Evolutionary conservation across 257 asterid genomes (phyloP).

Genomic region (Ilex aquifolium): DNA sequence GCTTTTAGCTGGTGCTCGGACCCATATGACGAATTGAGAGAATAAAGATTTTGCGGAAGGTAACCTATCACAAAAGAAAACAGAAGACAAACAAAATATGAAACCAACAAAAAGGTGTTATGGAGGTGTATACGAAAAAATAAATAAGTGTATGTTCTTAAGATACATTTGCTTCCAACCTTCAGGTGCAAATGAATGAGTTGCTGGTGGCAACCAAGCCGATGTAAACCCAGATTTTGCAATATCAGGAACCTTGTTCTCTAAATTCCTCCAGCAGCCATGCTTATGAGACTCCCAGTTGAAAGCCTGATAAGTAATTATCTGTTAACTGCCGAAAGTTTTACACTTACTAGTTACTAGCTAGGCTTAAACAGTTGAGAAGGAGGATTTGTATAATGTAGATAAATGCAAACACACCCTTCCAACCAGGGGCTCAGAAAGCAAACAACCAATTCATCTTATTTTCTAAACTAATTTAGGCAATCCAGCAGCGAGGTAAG

Average conservation of each 20-base stretch:
- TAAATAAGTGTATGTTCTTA: background rate
- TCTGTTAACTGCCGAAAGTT: constrained; percentile 9
- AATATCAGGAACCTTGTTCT: constrained; percentile 74
- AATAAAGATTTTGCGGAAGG: constrained; percentile 87
- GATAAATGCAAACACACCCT: background rate
- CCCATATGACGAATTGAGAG: constrained; percentile 80
- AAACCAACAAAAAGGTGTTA: constrained; percentile 7
- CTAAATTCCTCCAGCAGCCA: constrained; percentile 89
- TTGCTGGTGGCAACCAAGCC: constrained; percentile 92
- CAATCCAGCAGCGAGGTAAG: background rate
- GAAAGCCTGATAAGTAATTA: constrained; percentile 59
- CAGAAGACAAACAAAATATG: constrained; percentile 4
- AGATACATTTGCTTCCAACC: constrained; percentile 33
- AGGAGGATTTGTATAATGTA: background rate
- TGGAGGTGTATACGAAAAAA: constrained; percentile 1
- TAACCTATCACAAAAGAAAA: constrained; percentile 49
- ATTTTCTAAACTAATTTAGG: background rate
- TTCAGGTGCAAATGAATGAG: constrained; percentile 75
- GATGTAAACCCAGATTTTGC: constrained; percentile 88
- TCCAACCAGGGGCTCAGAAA: background rate
- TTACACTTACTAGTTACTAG: constrained; percentile 2
- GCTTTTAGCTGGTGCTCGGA: constrained; percentile 71
- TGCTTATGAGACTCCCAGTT: constrained; percentile 95
- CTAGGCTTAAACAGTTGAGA: background rate
- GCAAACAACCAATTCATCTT: background rate